Base-by-base conservation (phyloP, 2,329 filamentous ascomycete genomes). In the Neopestalotiopsis sp. region DNA sequence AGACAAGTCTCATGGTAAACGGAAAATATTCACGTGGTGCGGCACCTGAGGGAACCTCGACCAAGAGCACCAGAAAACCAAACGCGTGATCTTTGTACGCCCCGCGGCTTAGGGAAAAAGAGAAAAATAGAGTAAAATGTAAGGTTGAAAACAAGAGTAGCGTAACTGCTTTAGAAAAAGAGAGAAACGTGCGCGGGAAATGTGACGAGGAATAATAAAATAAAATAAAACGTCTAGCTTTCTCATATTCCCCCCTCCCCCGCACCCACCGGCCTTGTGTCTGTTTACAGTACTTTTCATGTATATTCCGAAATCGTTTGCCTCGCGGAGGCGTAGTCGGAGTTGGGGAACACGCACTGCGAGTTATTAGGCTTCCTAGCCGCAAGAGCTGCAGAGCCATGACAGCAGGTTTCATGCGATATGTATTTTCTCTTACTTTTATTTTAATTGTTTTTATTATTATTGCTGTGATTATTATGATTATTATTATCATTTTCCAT, bases 361-460 rank as follows among this genome's bases (percentile, higher is more conserved):
- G 24, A 28, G 9, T 56, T 56, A 6, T 56, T 56, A 14, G 24
- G 17, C 49, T 56, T 13, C n/a, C 45, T 52, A 13, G 34, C 6
- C 34, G 6, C 34, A 38, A 38, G 34, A 38, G 17, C 61, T 64
- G 61, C 61, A 64, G 40, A 64, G 61, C 61, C 40, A 64, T 64
- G 61, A 64, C 40, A 64, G 40, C 61, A 40, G 40, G 42, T 49
- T 64, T 64, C 42, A 64, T 64, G 61, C 61, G 61, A 45, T 45
- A 52, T 38, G 49, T 38, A n/a, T 49, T 49, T 24, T 64, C 28
- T 30, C 40, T 6, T 30, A 49, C 49, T 64, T 38, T 14, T 24
- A 24, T 38, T 45, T n/a, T 38, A 28, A 28, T 49, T 24, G 49
- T 45, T 49, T 42, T 6, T 30, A 49, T 64, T 64, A 20, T 14